A percentile compares a stretch with the other conserved stretches of the same genome.
Conservation (phyloP, 257 asterid species). For the Mitragyna speciosa region DNA sequence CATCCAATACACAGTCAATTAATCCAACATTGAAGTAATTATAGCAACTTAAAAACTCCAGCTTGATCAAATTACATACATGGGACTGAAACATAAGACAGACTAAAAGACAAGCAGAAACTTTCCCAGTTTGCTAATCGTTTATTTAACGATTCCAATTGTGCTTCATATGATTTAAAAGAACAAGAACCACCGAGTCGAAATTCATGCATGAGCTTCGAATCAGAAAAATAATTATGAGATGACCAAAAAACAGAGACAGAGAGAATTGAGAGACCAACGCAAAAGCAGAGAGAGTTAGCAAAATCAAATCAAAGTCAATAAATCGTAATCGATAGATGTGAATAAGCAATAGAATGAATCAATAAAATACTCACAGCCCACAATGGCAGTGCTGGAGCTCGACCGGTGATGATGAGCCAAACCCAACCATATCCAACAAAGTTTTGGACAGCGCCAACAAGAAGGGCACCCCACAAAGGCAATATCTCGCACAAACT, state of each 20-base stretch:
- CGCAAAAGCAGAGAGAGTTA: too few species aligned
- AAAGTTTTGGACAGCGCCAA: conserved; percentile 49
- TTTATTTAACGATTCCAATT: background rate
- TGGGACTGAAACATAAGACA: background rate
- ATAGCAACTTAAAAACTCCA: background rate
- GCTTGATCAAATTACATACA: background rate
- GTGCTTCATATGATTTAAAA: background rate
- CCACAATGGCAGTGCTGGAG: conserved; percentile 48
- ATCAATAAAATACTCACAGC: conserved; percentile 34
- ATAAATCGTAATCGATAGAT: background rate
- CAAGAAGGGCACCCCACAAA: conserved; percentile 50
- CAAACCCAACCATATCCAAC: conserved; percentile 60
- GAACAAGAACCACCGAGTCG: background rate
- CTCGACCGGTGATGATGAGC: conserved; percentile 48
- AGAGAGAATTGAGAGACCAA: background rate
- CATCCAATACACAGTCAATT: background rate
- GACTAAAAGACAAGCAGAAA: background rate
- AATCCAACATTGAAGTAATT: background rate
- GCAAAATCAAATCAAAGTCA: background rate
- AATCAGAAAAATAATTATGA: background rate
- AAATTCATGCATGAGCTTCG: background rate
- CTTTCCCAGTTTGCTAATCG: background rate
- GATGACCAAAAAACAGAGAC: background rate
- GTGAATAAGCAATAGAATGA: background rate
- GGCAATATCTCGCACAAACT: conserved; percentile 49